Evolutionary conservation across 371 early-diverging fungal genomes (phyloP), one percentile per base, ranked within the genome.

Genomic region (Polyrhizophydium stewartii): DNA sequence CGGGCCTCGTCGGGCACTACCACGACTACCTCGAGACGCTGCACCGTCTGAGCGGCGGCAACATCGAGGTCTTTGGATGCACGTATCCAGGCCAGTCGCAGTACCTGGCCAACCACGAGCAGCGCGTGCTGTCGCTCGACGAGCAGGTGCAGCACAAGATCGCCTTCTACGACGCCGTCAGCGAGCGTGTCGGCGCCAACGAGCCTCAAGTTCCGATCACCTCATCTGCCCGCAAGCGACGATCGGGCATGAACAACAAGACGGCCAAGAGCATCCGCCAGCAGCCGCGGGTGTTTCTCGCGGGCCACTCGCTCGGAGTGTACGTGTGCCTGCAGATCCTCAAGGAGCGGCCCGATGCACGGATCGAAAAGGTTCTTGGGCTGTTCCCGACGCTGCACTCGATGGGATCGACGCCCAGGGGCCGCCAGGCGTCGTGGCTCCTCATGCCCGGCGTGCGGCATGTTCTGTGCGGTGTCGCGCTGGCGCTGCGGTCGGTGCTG

Each of bases 311-410:
- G 3, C 78, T 89, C 64, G 91, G 91, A 0, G 63, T 84, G 1
- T 89, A 85, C 65, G 76, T 90, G 56, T 37, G 56, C 45, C 31
- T 64, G 27, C 43, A 64, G 27, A 63, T 66, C 22, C 68, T 90
- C 28, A 84, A 82, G 56, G 71, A 73, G 25, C 76, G 86, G 12
- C 87, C 86, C 12, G 64, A 75, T 38, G 77, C 78, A 51, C 71
- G 74, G 13, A 85, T 93, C 33, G 70, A 70, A 33, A 83, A 85
- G 3, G 65, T 88, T 3, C 78, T 90, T 56, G 78, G 78, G 0
- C 70, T 93, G 56, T 92, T 92, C 63, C 94, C 94, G 12, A 87
- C 91, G 0, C 65, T 93, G 2, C 84, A 86, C 43, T 74, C 85
- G 27, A 91, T 93, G 59, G 86, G 84, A 0, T 68, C 81, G 9